These are phyloP conservation scores for Gynochthodes officinalis DNA, from an alignment of 257 asterid species.

Conservation along the genomic window DNA sequence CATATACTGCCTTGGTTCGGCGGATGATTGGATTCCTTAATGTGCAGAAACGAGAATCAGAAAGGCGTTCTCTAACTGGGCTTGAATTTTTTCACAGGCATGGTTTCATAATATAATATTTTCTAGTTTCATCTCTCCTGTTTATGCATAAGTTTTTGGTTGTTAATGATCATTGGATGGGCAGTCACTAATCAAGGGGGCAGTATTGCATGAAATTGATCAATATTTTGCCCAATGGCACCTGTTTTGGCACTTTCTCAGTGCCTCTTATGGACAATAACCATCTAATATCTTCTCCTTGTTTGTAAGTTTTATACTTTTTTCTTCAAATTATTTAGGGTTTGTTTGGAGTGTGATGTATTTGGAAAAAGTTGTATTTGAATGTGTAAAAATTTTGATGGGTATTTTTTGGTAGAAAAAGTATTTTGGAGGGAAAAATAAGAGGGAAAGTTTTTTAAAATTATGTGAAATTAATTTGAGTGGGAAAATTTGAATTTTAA, in stretches of 20 bases:
- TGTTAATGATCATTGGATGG: background rate
- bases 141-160: background rate
- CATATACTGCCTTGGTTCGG: conserved; percentile 91
- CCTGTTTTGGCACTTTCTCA: background rate
- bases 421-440: too few relatives aligned
- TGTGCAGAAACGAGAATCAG: conserved; percentile 86
- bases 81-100: conserved; percentile 96
- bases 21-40: conserved; percentile 97
- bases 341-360: too few relatives aligned
- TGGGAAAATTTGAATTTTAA: too few relatives aligned
- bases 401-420: too few relatives aligned
- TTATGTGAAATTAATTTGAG: too few relatives aligned
- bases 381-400: too few relatives aligned
- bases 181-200: background rate
- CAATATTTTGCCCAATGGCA: background rate
- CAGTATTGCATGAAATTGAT: too few relatives aligned
- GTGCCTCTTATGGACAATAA: background rate
- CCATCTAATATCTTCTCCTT: background rate
- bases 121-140: conserved; percentile 7
- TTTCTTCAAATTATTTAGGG: background rate
- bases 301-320: background rate
- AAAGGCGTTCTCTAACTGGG: conserved; percentile 87
- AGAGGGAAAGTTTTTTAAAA: too few relatives aligned
- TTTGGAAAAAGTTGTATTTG: too few relatives aligned
- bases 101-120: conserved; percentile 15